phyloP scores from a whole-genome alignment of 257 asterid species.

The Parsonsia alboflavescens region DNA sequence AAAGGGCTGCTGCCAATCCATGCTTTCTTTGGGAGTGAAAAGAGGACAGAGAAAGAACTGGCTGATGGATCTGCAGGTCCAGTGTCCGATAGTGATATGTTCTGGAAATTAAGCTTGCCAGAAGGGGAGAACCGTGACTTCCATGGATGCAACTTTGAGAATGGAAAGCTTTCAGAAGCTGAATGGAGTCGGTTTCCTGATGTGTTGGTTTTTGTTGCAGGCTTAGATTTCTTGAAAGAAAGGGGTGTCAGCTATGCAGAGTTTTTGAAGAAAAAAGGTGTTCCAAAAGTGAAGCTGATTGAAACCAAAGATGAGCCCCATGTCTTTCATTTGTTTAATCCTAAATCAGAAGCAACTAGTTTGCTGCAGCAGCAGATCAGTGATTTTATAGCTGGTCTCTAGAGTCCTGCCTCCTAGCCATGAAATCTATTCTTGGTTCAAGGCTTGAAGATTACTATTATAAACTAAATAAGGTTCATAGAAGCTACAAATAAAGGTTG shows the following conservation, averaged over 20 bases:
- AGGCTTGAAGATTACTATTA: too few species aligned
- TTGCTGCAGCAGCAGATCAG: constrained; percentile 49
- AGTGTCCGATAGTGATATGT: constrained; percentile 61
- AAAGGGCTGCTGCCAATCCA: constrained; percentile 62
- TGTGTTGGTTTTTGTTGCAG: constrained; percentile 59
- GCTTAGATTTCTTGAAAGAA: constrained; percentile 66
- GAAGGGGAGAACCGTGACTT: constrained; percentile 49
- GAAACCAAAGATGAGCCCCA: constrained; percentile 58
- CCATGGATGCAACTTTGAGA: constrained; percentile 57
- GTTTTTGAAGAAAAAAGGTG: constrained; percentile 50
- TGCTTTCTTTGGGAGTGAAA: constrained; percentile 66
- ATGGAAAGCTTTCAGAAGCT: constrained; percentile 13
- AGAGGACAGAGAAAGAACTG: constrained; percentile 48
- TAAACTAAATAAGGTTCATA: too few species aligned
- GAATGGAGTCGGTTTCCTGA: constrained; percentile 52
- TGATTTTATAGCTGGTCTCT: constrained; percentile 38
- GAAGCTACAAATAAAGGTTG: not conserved
- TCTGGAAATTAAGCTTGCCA: constrained; percentile 72
- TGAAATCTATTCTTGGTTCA: too few species aligned
- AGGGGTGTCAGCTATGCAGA: constrained; percentile 62
- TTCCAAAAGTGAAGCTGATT: constrained; percentile 42
- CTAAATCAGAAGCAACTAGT: constrained; percentile 53
- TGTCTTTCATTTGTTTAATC: constrained; percentile 56
- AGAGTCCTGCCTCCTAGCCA: constrained; percentile 1
- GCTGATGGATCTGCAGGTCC: constrained; percentile 29